Conservation (phyloP, 352 stramenopile genomes). For the Globisporangium rhizosaccharum region DNA sequence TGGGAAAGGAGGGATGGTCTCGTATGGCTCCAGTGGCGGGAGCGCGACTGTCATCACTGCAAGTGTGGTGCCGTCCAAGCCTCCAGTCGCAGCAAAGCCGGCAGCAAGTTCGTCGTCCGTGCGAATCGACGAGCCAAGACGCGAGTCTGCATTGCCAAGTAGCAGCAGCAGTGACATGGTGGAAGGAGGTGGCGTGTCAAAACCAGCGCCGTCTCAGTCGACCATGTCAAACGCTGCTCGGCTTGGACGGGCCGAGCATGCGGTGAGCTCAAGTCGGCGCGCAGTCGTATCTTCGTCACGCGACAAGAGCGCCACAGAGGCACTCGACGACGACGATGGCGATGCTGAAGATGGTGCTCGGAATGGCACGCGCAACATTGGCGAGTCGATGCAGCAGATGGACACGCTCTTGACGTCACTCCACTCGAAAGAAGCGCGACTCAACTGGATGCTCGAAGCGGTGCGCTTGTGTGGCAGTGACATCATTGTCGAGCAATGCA, state of each 20-base stretch:
- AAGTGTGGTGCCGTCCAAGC: not conserved
- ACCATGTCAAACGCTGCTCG: not conserved
- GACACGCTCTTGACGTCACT: slow-evolving; percentile 38
- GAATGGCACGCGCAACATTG: slow-evolving; percentile 3
- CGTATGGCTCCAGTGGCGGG: not conserved
- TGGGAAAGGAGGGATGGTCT: slow-evolving; percentile 8
- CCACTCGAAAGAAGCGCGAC: slow-evolving; percentile 49
- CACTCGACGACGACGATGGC: not conserved
- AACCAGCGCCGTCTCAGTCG: not conserved
- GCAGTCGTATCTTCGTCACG: not conserved
- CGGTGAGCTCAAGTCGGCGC: not conserved
- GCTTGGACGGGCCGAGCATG: not conserved
- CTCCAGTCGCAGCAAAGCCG: slow-evolving; percentile 2
- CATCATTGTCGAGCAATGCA: not conserved
- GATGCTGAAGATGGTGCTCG: slow-evolving; percentile 2
- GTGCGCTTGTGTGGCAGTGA: slow-evolving; percentile 16
- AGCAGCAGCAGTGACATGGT: not conserved
- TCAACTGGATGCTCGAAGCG: slow-evolving; percentile 72
- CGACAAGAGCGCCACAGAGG: not conserved
- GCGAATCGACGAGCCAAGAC: not conserved
- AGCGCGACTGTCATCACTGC: not conserved
- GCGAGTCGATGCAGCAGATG: slow-evolving; percentile 25
- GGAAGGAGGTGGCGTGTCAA: not conserved
- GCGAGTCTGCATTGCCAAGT: not conserved
- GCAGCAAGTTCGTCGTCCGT: not conserved